Conservation (phyloP, 2,329 filamentous ascomycete genomes). For the Ceratocystis ficicola region DNA sequence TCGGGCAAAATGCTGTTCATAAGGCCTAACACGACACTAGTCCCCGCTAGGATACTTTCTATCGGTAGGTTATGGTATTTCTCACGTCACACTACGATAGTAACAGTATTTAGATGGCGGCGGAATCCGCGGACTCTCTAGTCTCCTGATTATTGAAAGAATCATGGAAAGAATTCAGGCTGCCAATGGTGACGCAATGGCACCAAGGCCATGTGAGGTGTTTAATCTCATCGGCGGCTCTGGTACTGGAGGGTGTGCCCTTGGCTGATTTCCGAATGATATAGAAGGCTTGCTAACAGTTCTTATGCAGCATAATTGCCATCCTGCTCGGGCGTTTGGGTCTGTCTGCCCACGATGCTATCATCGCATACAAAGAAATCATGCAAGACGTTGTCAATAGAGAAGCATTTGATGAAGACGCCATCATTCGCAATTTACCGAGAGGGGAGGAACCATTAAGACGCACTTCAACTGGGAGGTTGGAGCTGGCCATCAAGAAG, state of each 20-base stretch:
- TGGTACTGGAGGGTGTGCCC: slow-evolving; percentile 26
- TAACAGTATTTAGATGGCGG: slow-evolving; percentile 23
- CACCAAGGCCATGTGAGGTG: slow-evolving; percentile 26
- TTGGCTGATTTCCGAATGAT: neutral
- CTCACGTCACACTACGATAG: too few species aligned
- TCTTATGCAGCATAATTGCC: neutral
- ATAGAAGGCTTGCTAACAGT: too few species aligned
- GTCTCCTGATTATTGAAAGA: slow-evolving; percentile 26
- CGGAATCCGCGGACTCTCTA: slow-evolving; percentile 26
- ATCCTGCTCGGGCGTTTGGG: neutral
- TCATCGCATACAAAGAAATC: neutral
- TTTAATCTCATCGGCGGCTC: slow-evolving; percentile 29
- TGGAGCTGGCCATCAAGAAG: neutral
- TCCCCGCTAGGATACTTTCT: too few species aligned
- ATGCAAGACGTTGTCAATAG: neutral
- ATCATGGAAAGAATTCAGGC: slow-evolving; percentile 25
- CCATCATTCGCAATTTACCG: neutral
- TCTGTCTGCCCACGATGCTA: neutral
- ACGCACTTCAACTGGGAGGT: neutral
- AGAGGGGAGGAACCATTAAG: neutral
- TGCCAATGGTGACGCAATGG: slow-evolving; percentile 19
- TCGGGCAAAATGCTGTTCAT: too few species aligned
- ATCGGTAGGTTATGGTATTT: too few species aligned
- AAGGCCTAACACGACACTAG: too few species aligned
- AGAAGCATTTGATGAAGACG: neutral